Evolutionary conservation across 2,329 filamentous ascomycete species (phyloP), one percentile per base, ranked within the genome.

Genomic region (Botrytis paeoniae): DNA sequence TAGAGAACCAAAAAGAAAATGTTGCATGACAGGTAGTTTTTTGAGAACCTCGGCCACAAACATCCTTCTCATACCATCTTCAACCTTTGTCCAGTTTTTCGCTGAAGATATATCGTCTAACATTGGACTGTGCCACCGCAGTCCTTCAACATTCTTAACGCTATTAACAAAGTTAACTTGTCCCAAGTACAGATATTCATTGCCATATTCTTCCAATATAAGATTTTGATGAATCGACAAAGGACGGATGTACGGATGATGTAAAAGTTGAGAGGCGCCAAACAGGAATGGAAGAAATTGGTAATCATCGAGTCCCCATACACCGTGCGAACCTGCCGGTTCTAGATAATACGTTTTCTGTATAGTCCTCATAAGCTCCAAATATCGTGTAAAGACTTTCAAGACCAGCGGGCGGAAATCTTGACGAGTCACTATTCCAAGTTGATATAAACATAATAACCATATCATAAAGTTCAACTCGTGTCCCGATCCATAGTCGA

Each of bases 81-180:
- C 95, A 68, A 99, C 92, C 85, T 99, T 99, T 76, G 83, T 85
- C 96, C 96, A 99, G 57, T 87, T 93, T 81, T 93, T 95, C 25
- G 95, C 92, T 1, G 93, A 91, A 5, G 93, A 96, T 76, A 99
- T 99, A 81, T 99, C 96, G 81, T 99, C 96, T 29, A 99, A 89
- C 97, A 99, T 98, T 5, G 97, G 96, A 76, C 92, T 95, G 80
- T 99, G 97, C 96, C 96, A 99, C 62, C 96, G 89, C 74, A 99
- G 84, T 1, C 95, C 95, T 80, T 97, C 94, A 73, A 98, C 95
- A 1, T 94, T 97, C 85, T 99, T 99, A 73, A 97, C 97, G 77
- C 91, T 93, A 83, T 98, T 98, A 73, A 99, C 95, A 83, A 97
- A 99, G 69, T 88, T 88, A 39, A 99, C 93, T 83, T 98, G 96